These are phyloP conservation scores for Symbiotaphrina buchneri DNA, from an alignment of 495 filamentous ascomycete genomes.

Conservation along the genomic window DNA sequence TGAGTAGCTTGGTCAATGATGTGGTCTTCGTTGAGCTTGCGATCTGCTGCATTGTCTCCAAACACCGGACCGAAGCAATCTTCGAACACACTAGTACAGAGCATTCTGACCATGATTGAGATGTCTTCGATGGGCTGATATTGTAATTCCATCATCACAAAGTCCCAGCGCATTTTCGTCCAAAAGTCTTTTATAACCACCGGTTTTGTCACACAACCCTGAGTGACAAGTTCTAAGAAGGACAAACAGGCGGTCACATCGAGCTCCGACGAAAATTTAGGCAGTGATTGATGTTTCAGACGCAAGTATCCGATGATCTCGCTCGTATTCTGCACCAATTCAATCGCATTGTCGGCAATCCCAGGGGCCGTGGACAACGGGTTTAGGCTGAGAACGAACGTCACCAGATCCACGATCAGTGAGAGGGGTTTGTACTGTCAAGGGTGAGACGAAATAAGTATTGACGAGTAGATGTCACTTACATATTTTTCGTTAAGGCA, in stretches of 20 bases:
- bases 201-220: slow-evolving; percentile 19
- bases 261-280: slow-evolving; percentile 23
- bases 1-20: slow-evolving; percentile 35
- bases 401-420: slow-evolving; percentile 31
- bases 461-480: slow-evolving; percentile 7
- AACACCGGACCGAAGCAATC: slow-evolving; percentile 36
- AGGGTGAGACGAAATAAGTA: no score
- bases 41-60: slow-evolving; percentile 22
- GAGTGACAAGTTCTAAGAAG: slow-evolving; percentile 33
- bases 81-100: slow-evolving; percentile 32
- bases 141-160: slow-evolving; percentile 37
- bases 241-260: slow-evolving; percentile 31
- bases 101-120: slow-evolving; percentile 27
- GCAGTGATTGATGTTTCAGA: slow-evolving; percentile 22
- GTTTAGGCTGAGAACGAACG: slow-evolving; percentile 28
- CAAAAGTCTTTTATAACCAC: slow-evolving; percentile 29
- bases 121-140: slow-evolving; percentile 28
- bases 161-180: slow-evolving; percentile 34
- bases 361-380: slow-evolving; percentile 17
- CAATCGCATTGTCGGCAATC: slow-evolving; percentile 28
- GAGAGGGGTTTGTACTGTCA: slow-evolving; percentile 31
- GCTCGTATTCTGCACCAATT: slow-evolving; percentile 27
- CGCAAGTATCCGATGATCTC: slow-evolving; percentile 33
- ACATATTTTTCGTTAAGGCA: slow-evolving; percentile 35
- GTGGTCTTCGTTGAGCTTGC: slow-evolving; percentile 29